Evolutionary conservation across 768 basidiomycete genomes (phyloP).

Genomic region (Mycena metata): DNA sequence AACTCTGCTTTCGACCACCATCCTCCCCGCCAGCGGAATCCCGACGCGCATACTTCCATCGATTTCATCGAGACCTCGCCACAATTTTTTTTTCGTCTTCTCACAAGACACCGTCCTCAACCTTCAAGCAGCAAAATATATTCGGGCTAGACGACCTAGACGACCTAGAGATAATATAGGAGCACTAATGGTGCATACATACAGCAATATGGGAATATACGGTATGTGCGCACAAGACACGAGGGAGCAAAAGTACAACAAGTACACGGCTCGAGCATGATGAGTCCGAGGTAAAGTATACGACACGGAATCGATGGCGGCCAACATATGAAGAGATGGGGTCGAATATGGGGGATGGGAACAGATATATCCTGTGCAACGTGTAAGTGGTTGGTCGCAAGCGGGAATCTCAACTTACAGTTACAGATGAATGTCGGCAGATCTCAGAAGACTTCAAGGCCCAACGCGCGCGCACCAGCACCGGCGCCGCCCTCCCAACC

Average conservation of each 20-base stretch:
- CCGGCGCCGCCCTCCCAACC: constrained; percentile 86
- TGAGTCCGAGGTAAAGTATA: constrained; percentile 20
- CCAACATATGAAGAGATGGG: constrained; percentile 4
- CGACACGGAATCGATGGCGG: not conserved
- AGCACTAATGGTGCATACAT: constrained; percentile 28
- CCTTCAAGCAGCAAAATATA: constrained; percentile 14
- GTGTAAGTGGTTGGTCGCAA: constrained; percentile 2
- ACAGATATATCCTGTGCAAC: constrained; percentile 8
- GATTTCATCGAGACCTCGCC: not conserved
- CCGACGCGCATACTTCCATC: not conserved
- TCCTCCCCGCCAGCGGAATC: not conserved
- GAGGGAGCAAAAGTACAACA: not conserved
- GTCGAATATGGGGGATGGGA: not conserved
- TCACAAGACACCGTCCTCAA: not conserved
- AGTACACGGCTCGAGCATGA: constrained; percentile 20
- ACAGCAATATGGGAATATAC: constrained; percentile 31
- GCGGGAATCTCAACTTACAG: constrained; percentile 9
- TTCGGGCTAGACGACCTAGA: constrained; percentile 28
- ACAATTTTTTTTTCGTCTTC: constrained; percentile 19
- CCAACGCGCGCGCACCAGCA: constrained; percentile 87
- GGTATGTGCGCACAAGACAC: constrained; percentile 26
- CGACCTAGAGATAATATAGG: constrained; percentile 13
- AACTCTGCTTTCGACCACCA: not conserved
- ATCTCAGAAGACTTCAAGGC: constrained; percentile 54
- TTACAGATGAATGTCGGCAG: constrained; percentile 21